Evolutionary conservation across 306 rosid genomes (phyloP), one percentile per base, ranked within the genome.

Genomic region (Prunus kanzakura): DNA sequence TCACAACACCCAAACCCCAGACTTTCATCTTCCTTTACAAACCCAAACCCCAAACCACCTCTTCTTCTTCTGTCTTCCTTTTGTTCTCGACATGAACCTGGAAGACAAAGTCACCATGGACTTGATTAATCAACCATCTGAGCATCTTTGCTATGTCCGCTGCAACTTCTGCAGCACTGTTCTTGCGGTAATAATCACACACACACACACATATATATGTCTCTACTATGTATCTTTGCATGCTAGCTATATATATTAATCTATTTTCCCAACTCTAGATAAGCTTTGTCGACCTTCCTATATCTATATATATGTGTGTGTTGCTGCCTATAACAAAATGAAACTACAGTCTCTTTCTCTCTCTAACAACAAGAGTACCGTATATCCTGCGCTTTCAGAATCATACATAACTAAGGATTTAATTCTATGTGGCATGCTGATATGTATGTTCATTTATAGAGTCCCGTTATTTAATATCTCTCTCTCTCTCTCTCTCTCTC

Each of bases 161-260:
- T 95, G 99, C 92, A 92, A 91, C 89, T 95, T 92, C 84, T 95
- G 99, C 84, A 89, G 82, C 96, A 91, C 98, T 50, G 92, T 95
- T 78, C 99, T 95, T 29, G 97, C 97, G 88, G 99, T 90, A 79
- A 38, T 38, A 38, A 51, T 72, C 61, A 6, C 43, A 6, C 9
- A 38, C 43, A 38, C 43, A 9, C 14, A 25, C 3, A 29, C 4
- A 22, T 22, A 9, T 11, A 82, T 71, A 13, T n/a, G 23, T 52
- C 9, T n/a, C 29, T 27, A 25, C 2, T 56, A 25, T 56, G 3
- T 6, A 3, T 51, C 0, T 51, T 8, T 56, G 15, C 11, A 20
- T 56, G 62, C 62, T 1, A 8, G 62, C 2, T 60, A 60, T 25
- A 60, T 12, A 55, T 10, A 20, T 56, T n/a, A 8, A 56, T 10